These are phyloP conservation scores for Chimonanthus salicifolius DNA, from an alignment of 164 flowering plant genomes.

Conservation along the genomic window DNA sequence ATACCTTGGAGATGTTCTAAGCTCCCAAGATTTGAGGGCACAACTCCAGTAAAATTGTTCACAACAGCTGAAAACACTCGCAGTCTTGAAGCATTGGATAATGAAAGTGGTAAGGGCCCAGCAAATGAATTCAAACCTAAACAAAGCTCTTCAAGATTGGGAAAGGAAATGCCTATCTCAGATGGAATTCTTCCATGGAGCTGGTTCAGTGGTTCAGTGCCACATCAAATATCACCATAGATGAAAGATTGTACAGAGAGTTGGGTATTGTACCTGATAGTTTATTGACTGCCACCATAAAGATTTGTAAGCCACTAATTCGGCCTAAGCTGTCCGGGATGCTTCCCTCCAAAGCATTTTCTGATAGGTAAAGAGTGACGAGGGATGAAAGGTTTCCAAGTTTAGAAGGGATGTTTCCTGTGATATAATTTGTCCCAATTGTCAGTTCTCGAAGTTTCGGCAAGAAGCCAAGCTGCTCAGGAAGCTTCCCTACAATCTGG, in stretches of 20 bases:
- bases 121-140: not conserved
- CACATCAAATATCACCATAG: constrained; percentile 21
- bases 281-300: constrained; percentile 29
- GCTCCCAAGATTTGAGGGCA: constrained; percentile 6
- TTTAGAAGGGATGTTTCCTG: constrained; percentile 34
- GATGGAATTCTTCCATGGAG: constrained; percentile 24
- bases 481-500: constrained; percentile 29
- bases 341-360: constrained; percentile 22
- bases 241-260: constrained; percentile 42
- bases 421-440: constrained; percentile 23
- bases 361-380: constrained; percentile 7
- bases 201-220: constrained; percentile 28
- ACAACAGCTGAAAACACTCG: not conserved
- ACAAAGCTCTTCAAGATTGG: constrained; percentile 13
- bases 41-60: constrained; percentile 8
- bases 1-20: not conserved
- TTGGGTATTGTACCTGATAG: constrained; percentile 39
- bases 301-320: constrained; percentile 18
- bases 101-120: constrained; percentile 2
- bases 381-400: constrained; percentile 36
- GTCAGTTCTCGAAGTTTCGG: constrained; percentile 21
- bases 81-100: constrained; percentile 4
- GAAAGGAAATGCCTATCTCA: constrained; percentile 20
- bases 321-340: constrained; percentile 27
- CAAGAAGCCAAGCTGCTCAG: constrained; percentile 22